A percentile compares a stretch with the other conserved stretches of the same genome.
Conservation (phyloP, 306 rosid genomes). For the Lathyrus oleraceus region DNA sequence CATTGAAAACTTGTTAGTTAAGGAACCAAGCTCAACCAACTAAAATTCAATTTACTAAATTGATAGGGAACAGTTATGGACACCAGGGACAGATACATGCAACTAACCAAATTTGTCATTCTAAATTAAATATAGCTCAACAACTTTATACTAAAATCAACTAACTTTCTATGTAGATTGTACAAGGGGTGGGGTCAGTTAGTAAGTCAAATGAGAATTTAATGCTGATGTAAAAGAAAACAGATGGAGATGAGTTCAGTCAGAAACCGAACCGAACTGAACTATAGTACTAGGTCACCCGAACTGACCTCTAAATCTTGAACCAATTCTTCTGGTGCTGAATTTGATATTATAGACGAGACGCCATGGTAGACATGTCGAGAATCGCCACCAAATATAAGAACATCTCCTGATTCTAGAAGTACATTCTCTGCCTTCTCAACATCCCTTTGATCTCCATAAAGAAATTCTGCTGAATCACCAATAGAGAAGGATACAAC, state of each 20-base stretch:
- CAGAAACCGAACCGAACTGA: too few species aligned
- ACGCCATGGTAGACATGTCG: slow-evolving; percentile 74
- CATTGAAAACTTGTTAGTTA: background rate
- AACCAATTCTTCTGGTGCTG: slow-evolving; percentile 54
- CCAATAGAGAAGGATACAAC: slow-evolving; percentile 73
- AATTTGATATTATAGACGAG: slow-evolving; percentile 49
- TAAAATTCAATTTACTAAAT: background rate
- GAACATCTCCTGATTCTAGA: slow-evolving; percentile 70
- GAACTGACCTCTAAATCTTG: slow-evolving; percentile 5
- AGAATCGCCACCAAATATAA: slow-evolving; percentile 72
- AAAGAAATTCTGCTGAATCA: slow-evolving; percentile 74
- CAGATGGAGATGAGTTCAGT: too few species aligned
- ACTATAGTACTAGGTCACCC: too few species aligned
- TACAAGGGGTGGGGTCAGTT: background rate
- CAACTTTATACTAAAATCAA: background rate
- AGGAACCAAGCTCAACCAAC: background rate
- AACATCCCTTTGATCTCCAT: slow-evolving; percentile 54
- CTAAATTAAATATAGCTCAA: background rate
- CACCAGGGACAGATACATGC: background rate
- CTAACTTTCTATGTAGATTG: background rate
- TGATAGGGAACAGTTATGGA: background rate
- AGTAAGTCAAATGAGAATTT: background rate
- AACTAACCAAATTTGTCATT: background rate
- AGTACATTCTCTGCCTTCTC: slow-evolving; percentile 47
- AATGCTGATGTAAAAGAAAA: background rate